A percentile compares a stretch with the other conserved stretches of the same genome.
Evolutionary conservation across 495 filamentous ascomycete genomes (phyloP).

Genomic region (Penicillium mononematosum): DNA sequence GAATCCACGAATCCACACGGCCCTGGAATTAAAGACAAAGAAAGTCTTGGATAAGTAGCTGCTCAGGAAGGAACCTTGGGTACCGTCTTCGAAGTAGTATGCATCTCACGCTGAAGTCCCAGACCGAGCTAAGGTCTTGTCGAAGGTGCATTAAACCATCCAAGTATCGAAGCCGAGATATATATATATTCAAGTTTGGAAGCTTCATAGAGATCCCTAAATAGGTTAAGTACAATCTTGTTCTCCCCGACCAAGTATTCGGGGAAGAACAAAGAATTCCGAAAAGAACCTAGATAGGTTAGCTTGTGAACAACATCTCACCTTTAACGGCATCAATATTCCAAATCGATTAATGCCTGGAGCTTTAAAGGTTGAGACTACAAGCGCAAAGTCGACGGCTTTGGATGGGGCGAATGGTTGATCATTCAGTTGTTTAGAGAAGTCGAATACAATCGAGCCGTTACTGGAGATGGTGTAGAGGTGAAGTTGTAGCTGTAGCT

Average conservation of each 20-base stretch:
- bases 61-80: not conserved
- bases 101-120: not conserved
- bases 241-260: not conserved
- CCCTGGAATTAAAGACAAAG: too few species aligned
- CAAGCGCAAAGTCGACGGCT: conserved; percentile 40
- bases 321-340: not conserved
- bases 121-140: not conserved
- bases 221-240: not conserved
- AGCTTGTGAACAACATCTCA: conserved; percentile 5
- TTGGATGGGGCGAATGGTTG: conserved; percentile 29
- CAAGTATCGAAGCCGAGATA: not conserved
- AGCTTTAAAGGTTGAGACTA: conserved; percentile 31
- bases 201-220: not conserved
- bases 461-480: conserved; percentile 39
- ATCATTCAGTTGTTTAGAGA: conserved; percentile 28
- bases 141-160: not conserved
- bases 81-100: not conserved
- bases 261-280: not conserved
- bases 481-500: conserved; percentile 33
- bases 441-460: conserved; percentile 50
- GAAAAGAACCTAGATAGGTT: conserved; percentile 2
- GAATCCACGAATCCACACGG: not conserved
- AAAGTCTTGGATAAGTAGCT: not conserved
- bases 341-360: conserved; percentile 14
- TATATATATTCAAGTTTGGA: not conserved